Percentiles rank a stretch among this genome's conserved stretches.
phyloP scores from a whole-genome alignment of 768 basidiomycete genomes.

The Auriscalpium orientale region DNA sequence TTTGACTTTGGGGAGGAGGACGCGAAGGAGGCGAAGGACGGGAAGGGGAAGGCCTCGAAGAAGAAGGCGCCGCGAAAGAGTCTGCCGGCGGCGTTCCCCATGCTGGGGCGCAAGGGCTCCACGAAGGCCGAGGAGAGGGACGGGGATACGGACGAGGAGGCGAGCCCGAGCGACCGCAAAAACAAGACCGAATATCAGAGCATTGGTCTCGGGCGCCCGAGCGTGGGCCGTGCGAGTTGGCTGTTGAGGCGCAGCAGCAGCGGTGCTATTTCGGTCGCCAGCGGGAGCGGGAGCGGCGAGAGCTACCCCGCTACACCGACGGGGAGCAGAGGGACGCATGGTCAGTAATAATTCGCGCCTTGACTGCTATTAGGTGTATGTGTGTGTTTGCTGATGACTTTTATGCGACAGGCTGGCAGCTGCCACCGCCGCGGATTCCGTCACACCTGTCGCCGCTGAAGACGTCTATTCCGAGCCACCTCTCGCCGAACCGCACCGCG shows the following conservation, averaged over 20 bases:
- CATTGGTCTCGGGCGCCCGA: slow-evolving; percentile 59
- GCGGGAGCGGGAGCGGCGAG: slow-evolving; percentile 52
- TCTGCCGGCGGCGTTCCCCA: slow-evolving; percentile 63
- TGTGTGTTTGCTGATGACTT: not conserved
- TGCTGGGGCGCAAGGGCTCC: slow-evolving; percentile 21
- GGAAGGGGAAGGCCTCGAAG: slow-evolving; percentile 28
- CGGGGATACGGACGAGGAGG: slow-evolving; percentile 40
- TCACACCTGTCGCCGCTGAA: slow-evolving; percentile 42
- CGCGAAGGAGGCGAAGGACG: slow-evolving; percentile 22
- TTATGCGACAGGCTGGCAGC: slow-evolving; percentile 41
- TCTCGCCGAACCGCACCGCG: slow-evolving; percentile 39
- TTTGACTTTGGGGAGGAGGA: slow-evolving; percentile 30
- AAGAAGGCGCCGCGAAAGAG: slow-evolving; percentile 61
- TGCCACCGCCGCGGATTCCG: slow-evolving; percentile 42
- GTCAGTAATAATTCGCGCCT: slow-evolving; percentile 2
- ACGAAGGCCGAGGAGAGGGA: slow-evolving; percentile 45
- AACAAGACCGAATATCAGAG: slow-evolving; percentile 45
- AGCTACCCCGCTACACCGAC: slow-evolving; percentile 51
- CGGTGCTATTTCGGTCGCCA: slow-evolving; percentile 58
- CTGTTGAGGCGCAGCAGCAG: slow-evolving; percentile 74
- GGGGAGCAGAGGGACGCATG: slow-evolving; percentile 42
- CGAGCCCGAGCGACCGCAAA: slow-evolving; percentile 55
- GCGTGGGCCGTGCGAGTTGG: slow-evolving; percentile 41
- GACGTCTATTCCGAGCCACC: slow-evolving; percentile 25
- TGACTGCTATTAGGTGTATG: not conserved